A percentile compares a stretch with the other conserved stretches of the same genome.
Evolutionary conservation across 1,284 basidiomycete species (phyloP).

Genomic region (Meripilus lineatus): DNA sequence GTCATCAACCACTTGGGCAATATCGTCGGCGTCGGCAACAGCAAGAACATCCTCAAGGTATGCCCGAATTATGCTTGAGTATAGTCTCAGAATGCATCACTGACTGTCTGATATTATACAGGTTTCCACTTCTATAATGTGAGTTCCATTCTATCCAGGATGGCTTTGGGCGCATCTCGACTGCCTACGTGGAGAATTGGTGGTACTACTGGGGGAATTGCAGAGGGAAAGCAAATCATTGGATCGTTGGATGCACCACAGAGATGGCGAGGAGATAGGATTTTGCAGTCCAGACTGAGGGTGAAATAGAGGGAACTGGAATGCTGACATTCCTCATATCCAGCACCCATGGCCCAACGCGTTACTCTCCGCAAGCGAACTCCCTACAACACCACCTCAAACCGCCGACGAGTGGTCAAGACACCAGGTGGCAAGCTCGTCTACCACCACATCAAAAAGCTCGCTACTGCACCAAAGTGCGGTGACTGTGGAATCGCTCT

Average conservation of each 20-base stretch:
- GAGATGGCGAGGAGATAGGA: not conserved
- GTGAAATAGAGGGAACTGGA: slow-evolving; percentile 3
- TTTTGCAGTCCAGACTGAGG: slow-evolving; percentile 5
- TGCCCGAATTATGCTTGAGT: slow-evolving; percentile 20
- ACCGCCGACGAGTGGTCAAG: slow-evolving; percentile 93
- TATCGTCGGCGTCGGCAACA: slow-evolving; percentile 28
- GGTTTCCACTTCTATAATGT: slow-evolving; percentile 19
- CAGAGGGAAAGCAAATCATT: slow-evolving; percentile 1
- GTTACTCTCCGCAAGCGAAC: slow-evolving; percentile 99
- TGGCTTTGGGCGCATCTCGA: too few relatives aligned
- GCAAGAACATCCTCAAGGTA: slow-evolving; percentile 33
- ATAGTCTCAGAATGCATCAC: slow-evolving; percentile 1
- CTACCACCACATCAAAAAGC: slow-evolving; percentile 90
- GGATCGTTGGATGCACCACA: not conserved
- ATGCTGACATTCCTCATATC: slow-evolving; percentile 14
- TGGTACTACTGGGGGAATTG: not conserved
- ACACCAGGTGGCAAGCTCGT: slow-evolving; percentile 93
- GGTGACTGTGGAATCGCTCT: slow-evolving; percentile 94
- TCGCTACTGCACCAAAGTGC: slow-evolving; percentile 88
- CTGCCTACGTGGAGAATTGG: not conserved
- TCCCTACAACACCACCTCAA: slow-evolving; percentile 98
- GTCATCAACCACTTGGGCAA: too few relatives aligned
- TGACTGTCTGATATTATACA: slow-evolving; percentile 9
- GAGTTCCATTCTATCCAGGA: slow-evolving; percentile 9
- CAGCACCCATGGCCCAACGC: slow-evolving; percentile 87